phyloP scores from a whole-genome alignment of 2,329 filamentous ascomycete species.

The Aspergillus quadricinctus region DNA sequence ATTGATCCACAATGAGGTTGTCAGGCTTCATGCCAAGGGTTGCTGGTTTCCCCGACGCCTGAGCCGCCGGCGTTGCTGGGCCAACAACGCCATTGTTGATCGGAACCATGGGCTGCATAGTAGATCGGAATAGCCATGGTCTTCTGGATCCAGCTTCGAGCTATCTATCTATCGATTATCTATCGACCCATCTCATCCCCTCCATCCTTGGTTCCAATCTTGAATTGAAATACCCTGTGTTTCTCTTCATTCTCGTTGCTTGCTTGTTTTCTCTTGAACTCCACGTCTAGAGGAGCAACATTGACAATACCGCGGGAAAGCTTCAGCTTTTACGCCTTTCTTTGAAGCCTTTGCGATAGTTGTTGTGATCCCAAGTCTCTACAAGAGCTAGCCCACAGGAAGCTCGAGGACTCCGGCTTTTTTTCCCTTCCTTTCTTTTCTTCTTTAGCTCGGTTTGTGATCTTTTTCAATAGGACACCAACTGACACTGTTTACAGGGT shows the following conservation, averaged over 20 bases:
- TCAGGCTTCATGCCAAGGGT: slow-evolving; percentile 18
- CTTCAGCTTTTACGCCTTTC: slow-evolving; percentile 7
- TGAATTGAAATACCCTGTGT: slow-evolving; percentile 25
- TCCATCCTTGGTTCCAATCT: slow-evolving; percentile 15
- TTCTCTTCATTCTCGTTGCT: slow-evolving; percentile 15
- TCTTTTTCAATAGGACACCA: slow-evolving; percentile 41
- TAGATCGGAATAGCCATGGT: slow-evolving; percentile 26
- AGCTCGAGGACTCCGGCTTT: background rate
- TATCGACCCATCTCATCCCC: slow-evolving; percentile 19
- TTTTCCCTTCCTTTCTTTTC: slow-evolving; percentile 7
- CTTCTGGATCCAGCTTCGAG: slow-evolving; percentile 8
- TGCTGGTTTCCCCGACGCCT: slow-evolving; percentile 31
- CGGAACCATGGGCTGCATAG: slow-evolving; percentile 25
- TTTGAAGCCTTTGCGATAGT: background rate
- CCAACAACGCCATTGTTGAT: slow-evolving; percentile 39
- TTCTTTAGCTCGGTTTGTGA: slow-evolving; percentile 15
- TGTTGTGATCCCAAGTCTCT: slow-evolving; percentile 1
- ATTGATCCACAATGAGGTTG: slow-evolving; percentile 13
- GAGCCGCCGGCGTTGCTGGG: slow-evolving; percentile 30
- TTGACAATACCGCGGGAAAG: background rate
- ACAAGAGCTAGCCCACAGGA: slow-evolving; percentile 2
- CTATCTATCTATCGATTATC: slow-evolving; percentile 22
- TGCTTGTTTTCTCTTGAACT: background rate
- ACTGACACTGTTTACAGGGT: slow-evolving; percentile 60
- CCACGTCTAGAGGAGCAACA: slow-evolving; percentile 4